Evolutionary conservation across 2,329 filamentous ascomycete genomes (phyloP).

Genomic region (Ophiocordyceps camponoti-saundersi): DNA sequence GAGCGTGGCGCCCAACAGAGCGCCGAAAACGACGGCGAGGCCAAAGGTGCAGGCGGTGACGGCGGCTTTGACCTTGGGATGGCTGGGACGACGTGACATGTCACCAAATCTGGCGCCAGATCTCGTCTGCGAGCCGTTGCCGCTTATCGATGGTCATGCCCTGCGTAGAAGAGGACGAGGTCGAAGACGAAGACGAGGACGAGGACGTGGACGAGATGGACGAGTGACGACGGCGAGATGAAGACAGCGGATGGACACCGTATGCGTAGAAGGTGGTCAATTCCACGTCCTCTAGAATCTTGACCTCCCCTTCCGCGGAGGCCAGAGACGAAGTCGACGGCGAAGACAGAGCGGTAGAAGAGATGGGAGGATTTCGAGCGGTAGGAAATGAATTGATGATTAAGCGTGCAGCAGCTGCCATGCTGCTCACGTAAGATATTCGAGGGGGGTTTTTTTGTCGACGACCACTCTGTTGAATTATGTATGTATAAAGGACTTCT

Average conservation of each 20-base stretch:
- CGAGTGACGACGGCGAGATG: not conserved
- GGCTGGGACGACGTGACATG: not conserved
- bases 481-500: too few relatives aligned
- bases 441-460: too few relatives aligned
- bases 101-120: slow-evolving; percentile 13
- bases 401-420: not conserved
- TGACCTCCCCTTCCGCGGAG: not conserved
- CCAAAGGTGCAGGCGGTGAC: slow-evolving; percentile 26
- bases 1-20: slow-evolving; percentile 30
- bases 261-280: slow-evolving; percentile 1
- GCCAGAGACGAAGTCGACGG: not conserved
- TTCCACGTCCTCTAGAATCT: slow-evolving; percentile 1
- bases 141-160: slow-evolving; percentile 8
- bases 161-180: slow-evolving; percentile 1
- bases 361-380: not conserved
- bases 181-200: not conserved
- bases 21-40: slow-evolving; percentile 26
- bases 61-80: slow-evolving; percentile 12
- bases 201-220: not conserved
- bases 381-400: not conserved
- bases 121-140: slow-evolving; percentile 7
- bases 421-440: not conserved
- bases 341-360: not conserved
- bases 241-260: not conserved
- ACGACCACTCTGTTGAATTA: too few relatives aligned